These are phyloP conservation scores for Cercospora zeae-maydis DNA, from an alignment of 2,329 filamentous ascomycete species.

Conservation along the genomic window DNA sequence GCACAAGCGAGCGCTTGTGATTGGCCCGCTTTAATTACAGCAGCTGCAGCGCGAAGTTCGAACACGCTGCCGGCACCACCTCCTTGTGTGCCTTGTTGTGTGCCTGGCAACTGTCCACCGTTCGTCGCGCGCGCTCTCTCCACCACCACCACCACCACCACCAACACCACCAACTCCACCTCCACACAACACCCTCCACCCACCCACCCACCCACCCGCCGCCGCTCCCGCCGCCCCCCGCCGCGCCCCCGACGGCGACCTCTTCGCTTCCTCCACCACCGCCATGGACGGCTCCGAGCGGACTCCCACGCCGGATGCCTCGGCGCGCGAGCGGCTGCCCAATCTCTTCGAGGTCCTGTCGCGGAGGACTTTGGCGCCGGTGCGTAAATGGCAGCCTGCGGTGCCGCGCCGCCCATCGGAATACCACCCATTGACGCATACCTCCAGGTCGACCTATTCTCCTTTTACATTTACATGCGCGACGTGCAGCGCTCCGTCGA, in stretches of 20 bases:
- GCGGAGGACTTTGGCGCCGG: constrained; percentile 82
- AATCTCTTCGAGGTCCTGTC: constrained; percentile 95
- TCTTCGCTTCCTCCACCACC: constrained; percentile 8
- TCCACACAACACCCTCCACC: neutral
- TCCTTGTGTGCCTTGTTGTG: too few species aligned
- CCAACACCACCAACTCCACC: neutral
- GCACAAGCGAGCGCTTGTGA: neutral
- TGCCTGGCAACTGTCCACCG: neutral
- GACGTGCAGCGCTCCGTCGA: constrained; percentile 97
- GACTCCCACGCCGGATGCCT: constrained; percentile 32
- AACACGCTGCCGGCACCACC: neutral
- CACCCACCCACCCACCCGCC: too few species aligned
- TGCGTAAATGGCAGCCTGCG: constrained; percentile 7
- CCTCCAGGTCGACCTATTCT: constrained; percentile 77
- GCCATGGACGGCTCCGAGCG: constrained; percentile 28
- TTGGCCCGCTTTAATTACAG: constrained; percentile 2
- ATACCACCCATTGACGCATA: constrained; percentile 5
- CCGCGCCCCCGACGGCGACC: neutral
- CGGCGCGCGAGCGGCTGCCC: constrained; percentile 73
- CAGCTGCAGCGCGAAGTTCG: neutral
- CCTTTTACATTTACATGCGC: constrained; percentile 99
- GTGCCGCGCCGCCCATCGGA: neutral
- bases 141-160: neutral
- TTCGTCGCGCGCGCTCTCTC: neutral
- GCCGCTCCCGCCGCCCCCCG: too few species aligned